These are phyloP conservation scores for Endocarpon pusillum DNA, from an alignment of 495 filamentous ascomycete species.

Conservation along the genomic window DNA sequence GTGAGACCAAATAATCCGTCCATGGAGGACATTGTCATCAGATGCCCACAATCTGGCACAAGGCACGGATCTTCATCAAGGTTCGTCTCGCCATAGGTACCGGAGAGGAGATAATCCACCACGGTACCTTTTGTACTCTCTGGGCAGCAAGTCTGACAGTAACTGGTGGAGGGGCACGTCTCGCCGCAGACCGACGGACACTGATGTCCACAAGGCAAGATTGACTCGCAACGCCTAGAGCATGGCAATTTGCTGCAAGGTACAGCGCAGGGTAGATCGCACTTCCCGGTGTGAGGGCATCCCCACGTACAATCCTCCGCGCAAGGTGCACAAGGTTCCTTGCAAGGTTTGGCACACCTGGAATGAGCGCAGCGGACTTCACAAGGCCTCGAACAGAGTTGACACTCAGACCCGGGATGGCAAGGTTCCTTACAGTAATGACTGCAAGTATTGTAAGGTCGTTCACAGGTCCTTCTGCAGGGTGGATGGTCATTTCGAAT, in stretches of 20 bases:
- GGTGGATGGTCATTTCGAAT: constrained; percentile 18
- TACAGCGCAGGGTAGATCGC: constrained; percentile 40
- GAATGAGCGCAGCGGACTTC: constrained; percentile 36
- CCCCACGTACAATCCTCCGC: constrained; percentile 33
- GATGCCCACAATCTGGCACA: constrained; percentile 48
- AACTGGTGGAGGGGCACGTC: constrained; percentile 29
- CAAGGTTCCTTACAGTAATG: constrained; percentile 34
- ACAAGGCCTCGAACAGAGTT: constrained; percentile 35
- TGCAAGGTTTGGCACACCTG: constrained; percentile 33
- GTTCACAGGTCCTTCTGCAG: constrained; percentile 29
- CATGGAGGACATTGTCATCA: constrained; percentile 42
- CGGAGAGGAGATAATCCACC: constrained; percentile 36
- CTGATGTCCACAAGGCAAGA: constrained; percentile 42
- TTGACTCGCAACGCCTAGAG: constrained; percentile 34
- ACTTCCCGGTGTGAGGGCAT: constrained; percentile 32
- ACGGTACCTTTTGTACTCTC: constrained; percentile 23
- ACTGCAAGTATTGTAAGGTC: constrained; percentile 29
- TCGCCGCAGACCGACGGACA: constrained; percentile 48
- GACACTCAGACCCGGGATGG: constrained; percentile 29
- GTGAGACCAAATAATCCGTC: constrained; percentile 48
- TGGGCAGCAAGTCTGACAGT: constrained; percentile 35
- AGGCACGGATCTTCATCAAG: constrained; percentile 42
- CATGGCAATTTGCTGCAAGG: constrained; percentile 43
- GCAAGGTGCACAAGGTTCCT: constrained; percentile 45
- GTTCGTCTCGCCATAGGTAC: constrained; percentile 37